phyloP scores from a whole-genome alignment of 2,329 filamentous ascomycete genomes.

The Pseudogymnoascus verrucosus region DNA sequence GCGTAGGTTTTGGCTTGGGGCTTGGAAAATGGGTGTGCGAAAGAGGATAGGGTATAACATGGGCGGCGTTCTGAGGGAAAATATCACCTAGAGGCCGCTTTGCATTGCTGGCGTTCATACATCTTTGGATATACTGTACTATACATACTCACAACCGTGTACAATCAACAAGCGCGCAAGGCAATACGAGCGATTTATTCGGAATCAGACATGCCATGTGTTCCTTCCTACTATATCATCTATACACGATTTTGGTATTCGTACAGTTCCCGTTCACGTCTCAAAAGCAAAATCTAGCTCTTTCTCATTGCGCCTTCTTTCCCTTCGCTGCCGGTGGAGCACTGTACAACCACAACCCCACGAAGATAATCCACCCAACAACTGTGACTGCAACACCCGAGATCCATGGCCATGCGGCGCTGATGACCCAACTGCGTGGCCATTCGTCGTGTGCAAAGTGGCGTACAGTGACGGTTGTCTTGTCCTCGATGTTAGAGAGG shows the following conservation, averaged over 20 bases:
- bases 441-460: conserved; percentile 98
- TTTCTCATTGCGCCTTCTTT: conserved; percentile 33
- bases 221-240: conserved; percentile 7
- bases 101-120: conserved; percentile 7
- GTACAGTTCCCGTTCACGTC: conserved; percentile 6
- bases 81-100: background rate
- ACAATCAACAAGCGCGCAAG: conserved; percentile 3
- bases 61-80: conserved; percentile 4
- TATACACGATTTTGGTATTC: conserved; percentile 14
- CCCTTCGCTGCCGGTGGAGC: conserved; percentile 40
- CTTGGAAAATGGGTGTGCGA: background rate
- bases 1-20: background rate
- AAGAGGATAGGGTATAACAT: conserved; percentile 3
- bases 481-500: conserved; percentile 82
- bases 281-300: conserved; percentile 12
- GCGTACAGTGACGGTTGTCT: conserved; percentile 86
- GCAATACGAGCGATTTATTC: background rate
- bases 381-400: conserved; percentile 78
- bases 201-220: conserved; percentile 8
- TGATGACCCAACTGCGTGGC: conserved; percentile 83
- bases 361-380: conserved; percentile 76
- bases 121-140: conserved; percentile 4
- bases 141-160: conserved; percentile 5
- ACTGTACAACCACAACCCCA: conserved; percentile 78
- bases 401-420: conserved; percentile 91